phyloP scores from a whole-genome alignment of 176 grass and related monocot species.

The Zoysia japonica region DNA sequence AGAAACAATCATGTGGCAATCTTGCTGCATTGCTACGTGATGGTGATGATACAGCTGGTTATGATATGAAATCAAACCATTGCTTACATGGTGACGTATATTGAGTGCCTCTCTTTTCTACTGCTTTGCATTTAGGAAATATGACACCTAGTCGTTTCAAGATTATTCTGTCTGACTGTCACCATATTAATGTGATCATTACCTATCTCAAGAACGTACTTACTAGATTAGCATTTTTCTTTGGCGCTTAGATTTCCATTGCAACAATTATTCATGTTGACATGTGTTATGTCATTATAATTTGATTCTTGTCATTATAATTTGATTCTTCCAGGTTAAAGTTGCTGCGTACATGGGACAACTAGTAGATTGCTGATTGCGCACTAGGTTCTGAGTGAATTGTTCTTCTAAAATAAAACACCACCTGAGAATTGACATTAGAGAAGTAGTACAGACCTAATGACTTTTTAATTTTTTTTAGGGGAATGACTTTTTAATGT shows the following conservation, averaged over 20 bases:
- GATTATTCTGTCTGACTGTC: background rate
- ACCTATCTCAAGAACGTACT: background rate
- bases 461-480: too few species aligned
- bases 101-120: background rate
- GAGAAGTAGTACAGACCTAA: background rate
- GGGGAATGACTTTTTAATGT: background rate
- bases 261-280: background rate
- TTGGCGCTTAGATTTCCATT: background rate
- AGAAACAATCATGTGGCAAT: conserved; percentile 27
- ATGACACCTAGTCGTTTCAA: too few species aligned
- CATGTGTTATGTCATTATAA: background rate
- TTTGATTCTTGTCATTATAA: background rate
- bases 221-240: background rate
- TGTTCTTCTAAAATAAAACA: background rate
- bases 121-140: background rate
- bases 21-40: conserved; percentile 24
- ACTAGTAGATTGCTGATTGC: background rate
- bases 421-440: background rate
- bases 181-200: background rate
- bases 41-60: conserved; percentile 33
- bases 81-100: conserved; percentile 2
- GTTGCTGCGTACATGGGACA: background rate
- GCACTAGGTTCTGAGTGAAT: background rate
- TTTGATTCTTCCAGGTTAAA: background rate
- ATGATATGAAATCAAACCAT: conserved; percentile 39